phyloP scores from a whole-genome alignment of 2,329 filamentous ascomycete genomes.

The Fonsecaea erecta region DNA sequence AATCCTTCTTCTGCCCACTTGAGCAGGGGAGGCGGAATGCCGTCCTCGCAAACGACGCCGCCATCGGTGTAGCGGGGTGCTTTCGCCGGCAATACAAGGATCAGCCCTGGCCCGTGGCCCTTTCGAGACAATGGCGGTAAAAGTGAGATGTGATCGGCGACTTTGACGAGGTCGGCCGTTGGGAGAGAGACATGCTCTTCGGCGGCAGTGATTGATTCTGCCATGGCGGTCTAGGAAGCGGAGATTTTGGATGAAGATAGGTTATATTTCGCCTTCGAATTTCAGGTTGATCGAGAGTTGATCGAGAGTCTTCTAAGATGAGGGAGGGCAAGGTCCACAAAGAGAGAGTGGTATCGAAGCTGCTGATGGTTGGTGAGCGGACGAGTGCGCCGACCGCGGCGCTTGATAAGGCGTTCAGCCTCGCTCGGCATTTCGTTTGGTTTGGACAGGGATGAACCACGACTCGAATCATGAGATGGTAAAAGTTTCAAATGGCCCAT shows the following conservation, averaged over 20 bases:
- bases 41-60: conserved; percentile 41
- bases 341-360: background rate
- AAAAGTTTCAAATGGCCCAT: background rate
- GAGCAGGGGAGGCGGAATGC: conserved; percentile 60
- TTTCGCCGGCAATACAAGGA: conserved; percentile 50
- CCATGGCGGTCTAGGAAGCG: conserved; percentile 6
- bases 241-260: background rate
- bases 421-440: background rate
- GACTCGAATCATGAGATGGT: background rate
- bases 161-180: conserved; percentile 19
- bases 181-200: conserved; percentile 19
- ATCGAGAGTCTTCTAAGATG: background rate
- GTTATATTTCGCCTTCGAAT: background rate
- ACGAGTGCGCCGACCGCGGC: background rate
- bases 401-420: conserved; percentile 1
- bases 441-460: background rate
- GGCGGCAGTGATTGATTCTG: background rate
- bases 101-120: conserved; percentile 54
- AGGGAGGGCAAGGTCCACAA: background rate
- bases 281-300: too few species aligned
- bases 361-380: background rate
- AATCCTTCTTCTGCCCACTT: conserved; percentile 78
- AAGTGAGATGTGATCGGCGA: conserved; percentile 35
- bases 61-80: conserved; percentile 39
- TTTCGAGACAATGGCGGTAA: conserved; percentile 56